Percentiles rank a stretch among this genome's conserved stretches.
These are phyloP conservation scores for Taiwanofungus camphoratus DNA, from an alignment of 1,284 basidiomycete genomes.

Conservation along the genomic window DNA sequence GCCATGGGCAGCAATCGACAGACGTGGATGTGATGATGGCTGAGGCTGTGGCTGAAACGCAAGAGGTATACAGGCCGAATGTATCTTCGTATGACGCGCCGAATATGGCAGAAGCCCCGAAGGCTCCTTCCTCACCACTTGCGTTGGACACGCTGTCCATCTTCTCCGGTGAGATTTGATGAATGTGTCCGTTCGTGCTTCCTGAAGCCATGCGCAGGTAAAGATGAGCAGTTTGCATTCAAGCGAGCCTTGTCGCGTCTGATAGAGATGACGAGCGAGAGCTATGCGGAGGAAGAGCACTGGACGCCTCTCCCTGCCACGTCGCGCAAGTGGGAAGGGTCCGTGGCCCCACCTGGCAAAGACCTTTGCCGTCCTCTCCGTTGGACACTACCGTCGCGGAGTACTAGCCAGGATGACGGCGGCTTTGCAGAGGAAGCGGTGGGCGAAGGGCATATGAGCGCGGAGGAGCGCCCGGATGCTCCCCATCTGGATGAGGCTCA, in stretches of 20 bases:
- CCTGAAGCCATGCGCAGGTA: constrained; percentile 28
- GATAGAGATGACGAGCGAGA: constrained; percentile 57
- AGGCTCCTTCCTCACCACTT: constrained; percentile 22
- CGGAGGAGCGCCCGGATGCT: constrained; percentile 28
- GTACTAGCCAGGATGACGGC: constrained; percentile 3
- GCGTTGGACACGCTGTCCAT: constrained; percentile 49
- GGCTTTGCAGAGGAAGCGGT: constrained; percentile 26
- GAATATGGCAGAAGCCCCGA: constrained; percentile 31
- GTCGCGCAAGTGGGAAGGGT: constrained; percentile 35
- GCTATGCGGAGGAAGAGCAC: constrained; percentile 37
- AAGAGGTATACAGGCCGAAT: constrained; percentile 55
- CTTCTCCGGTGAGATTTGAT: constrained; percentile 47
- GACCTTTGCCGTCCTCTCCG: constrained; percentile 1
- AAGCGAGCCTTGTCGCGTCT: constrained; percentile 64
- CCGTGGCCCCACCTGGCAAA: background rate
- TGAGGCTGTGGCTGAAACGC: constrained; percentile 54
- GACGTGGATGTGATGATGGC: constrained; percentile 48
- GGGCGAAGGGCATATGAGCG: constrained; percentile 4
- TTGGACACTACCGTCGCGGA: constrained; percentile 2
- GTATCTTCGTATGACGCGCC: constrained; percentile 50
- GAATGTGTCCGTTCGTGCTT: background rate
- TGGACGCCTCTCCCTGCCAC: constrained; percentile 40
- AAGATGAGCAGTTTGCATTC: constrained; percentile 67
- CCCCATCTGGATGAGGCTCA: constrained; percentile 35
- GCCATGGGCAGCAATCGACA: background rate